Evolutionary conservation across 208 protist species (phyloP).

Genomic region (Herpetomonas samuelpessoai): DNA sequence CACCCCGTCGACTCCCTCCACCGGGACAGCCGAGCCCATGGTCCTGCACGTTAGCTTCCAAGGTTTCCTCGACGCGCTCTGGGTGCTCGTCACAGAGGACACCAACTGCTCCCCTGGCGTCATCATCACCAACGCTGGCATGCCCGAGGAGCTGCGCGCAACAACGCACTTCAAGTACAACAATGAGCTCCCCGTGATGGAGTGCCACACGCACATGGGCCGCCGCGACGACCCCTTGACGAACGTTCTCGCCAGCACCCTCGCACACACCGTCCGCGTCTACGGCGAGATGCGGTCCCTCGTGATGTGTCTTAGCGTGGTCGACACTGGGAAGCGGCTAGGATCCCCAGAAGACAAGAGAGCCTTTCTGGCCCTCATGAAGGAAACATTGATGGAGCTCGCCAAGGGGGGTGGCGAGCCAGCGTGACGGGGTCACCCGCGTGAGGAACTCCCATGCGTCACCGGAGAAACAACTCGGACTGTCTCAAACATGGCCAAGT

Average conservation of each 20-base stretch:
- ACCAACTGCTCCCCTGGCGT: slow-evolving; percentile 60
- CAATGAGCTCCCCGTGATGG: slow-evolving; percentile 31
- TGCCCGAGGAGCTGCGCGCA: slow-evolving; percentile 5
- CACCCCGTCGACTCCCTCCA: neutral
- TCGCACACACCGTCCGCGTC: slow-evolving; percentile 40
- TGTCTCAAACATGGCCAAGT: too few relatives aligned
- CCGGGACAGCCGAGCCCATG: neutral
- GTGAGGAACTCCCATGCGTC: too few relatives aligned
- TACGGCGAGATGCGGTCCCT: slow-evolving; percentile 49
- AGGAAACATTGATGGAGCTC: slow-evolving; percentile 33
- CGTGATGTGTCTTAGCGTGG: slow-evolving; percentile 65
- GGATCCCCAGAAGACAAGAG: slow-evolving; percentile 20
- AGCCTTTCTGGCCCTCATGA: slow-evolving; percentile 35
- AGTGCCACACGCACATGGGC: slow-evolving; percentile 62
- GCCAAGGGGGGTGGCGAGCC: slow-evolving; percentile 5
- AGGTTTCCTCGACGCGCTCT: slow-evolving; percentile 61
- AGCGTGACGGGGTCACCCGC: too few relatives aligned
- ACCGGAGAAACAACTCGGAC: too few relatives aligned
- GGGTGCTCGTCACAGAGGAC: slow-evolving; percentile 72
- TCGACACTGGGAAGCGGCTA: slow-evolving; percentile 44
- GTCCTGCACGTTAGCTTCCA: slow-evolving; percentile 58
- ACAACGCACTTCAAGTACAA: slow-evolving; percentile 28
- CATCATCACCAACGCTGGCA: slow-evolving; percentile 50
- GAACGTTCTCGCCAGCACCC: slow-evolving; percentile 51
- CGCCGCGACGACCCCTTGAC: slow-evolving; percentile 81